phyloP scores from a whole-genome alignment of 2,329 filamentous ascomycete species.

The Fusarium miscanthi region DNA sequence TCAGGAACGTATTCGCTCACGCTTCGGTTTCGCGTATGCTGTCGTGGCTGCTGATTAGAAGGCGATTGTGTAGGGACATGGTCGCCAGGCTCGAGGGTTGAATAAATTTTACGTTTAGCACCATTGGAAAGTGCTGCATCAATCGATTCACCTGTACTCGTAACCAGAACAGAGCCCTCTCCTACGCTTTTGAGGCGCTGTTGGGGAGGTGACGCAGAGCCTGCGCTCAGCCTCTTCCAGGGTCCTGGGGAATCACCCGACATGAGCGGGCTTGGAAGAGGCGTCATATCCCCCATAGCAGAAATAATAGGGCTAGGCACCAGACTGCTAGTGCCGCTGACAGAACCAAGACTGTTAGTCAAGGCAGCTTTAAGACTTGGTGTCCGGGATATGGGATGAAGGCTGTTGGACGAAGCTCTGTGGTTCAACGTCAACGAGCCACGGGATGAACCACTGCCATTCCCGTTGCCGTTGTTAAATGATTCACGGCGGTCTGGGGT shows the following conservation, averaged over 20 bases:
- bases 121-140: slow-evolving; percentile 62
- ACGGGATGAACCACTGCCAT: slow-evolving; percentile 48
- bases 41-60: slow-evolving; percentile 26
- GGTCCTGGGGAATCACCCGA: slow-evolving; percentile 73
- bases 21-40: slow-evolving; percentile 80
- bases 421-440: slow-evolving; percentile 44
- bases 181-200: slow-evolving; percentile 44
- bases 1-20: slow-evolving; percentile 90
- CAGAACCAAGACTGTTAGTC: slow-evolving; percentile 59
- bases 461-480: slow-evolving; percentile 53
- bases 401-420: slow-evolving; percentile 47
- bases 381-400: slow-evolving; percentile 67
- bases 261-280: slow-evolving; percentile 79
- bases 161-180: slow-evolving; percentile 58
- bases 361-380: slow-evolving; percentile 71
- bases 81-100: slow-evolving; percentile 47
- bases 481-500: slow-evolving; percentile 47
- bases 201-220: slow-evolving; percentile 57
- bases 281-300: slow-evolving; percentile 82
- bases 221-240: slow-evolving; percentile 66
- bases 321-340: slow-evolving; percentile 71
- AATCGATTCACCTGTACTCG: slow-evolving; percentile 63
- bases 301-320: slow-evolving; percentile 79
- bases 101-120: slow-evolving; percentile 68
- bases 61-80: slow-evolving; percentile 51